Percentiles rank a stretch among this genome's conserved stretches.
Conservation (phyloP, 495 filamentous ascomycete genomes). For the Talaromyces trachyspermus region DNA sequence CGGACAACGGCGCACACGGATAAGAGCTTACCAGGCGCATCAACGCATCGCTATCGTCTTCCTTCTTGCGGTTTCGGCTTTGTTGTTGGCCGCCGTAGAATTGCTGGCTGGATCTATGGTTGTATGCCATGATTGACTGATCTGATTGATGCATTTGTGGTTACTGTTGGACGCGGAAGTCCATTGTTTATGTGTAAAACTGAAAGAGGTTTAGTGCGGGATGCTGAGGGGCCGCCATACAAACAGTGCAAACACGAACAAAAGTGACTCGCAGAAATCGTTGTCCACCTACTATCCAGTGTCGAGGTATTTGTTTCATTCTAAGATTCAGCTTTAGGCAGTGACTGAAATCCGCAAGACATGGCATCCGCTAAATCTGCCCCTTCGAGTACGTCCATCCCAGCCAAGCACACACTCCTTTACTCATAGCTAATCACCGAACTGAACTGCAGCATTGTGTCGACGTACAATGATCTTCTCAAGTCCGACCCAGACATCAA, state of each 20-base stretch:
- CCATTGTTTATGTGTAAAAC: conserved; percentile 33
- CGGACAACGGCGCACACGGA: too few species aligned
- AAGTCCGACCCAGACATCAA: conserved; percentile 67
- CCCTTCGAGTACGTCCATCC: conserved; percentile 23
- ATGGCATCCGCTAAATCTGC: conserved; percentile 30
- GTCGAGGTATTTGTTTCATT: too few species aligned
- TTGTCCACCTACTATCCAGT: too few species aligned
- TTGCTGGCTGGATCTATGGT: conserved; percentile 70
- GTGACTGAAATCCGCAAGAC: conserved; percentile 7
- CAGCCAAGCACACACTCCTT: not conserved
- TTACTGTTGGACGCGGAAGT: conserved; percentile 7
- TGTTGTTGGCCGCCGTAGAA: conserved; percentile 49
- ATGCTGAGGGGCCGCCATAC: conserved; percentile 12
- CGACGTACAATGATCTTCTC: conserved; percentile 53
- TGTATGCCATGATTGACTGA: conserved; percentile 45
- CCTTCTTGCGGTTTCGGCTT: conserved; percentile 60
- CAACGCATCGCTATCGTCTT: conserved; percentile 76
- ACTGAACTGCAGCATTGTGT: conserved; percentile 39
- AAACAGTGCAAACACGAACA: conserved; percentile 36
- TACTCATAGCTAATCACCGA: not conserved
- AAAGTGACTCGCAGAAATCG: conserved; percentile 3
- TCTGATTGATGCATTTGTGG: not conserved
- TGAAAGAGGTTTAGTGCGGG: conserved; percentile 28
- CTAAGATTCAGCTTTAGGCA: not conserved
- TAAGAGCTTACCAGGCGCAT: conserved; percentile 77